Percentiles rank a stretch among this genome's conserved stretches.
These are phyloP conservation scores for Chlamydomonas asymmetrica DNA, from an alignment of 139 green algal species.

Conservation along the genomic window DNA sequence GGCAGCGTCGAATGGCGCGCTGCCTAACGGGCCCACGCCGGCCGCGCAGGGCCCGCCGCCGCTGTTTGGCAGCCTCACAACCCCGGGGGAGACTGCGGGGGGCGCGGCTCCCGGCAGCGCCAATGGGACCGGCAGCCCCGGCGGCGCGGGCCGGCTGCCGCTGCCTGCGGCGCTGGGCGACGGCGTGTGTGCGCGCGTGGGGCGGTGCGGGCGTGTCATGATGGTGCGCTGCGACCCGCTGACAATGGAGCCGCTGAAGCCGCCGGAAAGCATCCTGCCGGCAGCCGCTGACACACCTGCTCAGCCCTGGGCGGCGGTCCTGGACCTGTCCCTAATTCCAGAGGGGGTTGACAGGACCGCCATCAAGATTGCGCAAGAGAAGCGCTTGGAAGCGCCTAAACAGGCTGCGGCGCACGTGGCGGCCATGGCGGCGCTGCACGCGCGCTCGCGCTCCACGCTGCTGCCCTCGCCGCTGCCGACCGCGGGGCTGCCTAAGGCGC, in stretches of 20 bases:
- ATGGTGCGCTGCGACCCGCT: constrained; percentile 31
- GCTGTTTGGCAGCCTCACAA: no score
- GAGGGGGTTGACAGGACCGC: constrained; percentile 19
- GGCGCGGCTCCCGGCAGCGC: no score
- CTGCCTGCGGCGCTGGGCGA: neutral
- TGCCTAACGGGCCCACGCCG: no score
- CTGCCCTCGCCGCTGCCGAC: no score
- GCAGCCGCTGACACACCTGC: neutral
- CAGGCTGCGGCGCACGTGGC: no score
- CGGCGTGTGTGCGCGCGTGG: constrained; percentile 10
- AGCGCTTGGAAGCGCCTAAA: no score
- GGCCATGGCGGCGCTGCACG: constrained; percentile 11
- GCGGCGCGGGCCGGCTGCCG: no score
- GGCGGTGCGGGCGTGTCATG: constrained; percentile 16
- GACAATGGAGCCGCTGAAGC: constrained; percentile 5
- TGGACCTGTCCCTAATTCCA: constrained; percentile 29
- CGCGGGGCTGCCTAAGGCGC: neutral
- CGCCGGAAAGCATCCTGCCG: neutral
- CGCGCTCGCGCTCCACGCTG: no score
- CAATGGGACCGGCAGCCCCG: no score
- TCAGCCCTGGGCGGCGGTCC: constrained; percentile 8
- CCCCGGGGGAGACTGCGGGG: no score
- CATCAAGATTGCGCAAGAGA: no score
- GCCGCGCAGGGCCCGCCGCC: no score
- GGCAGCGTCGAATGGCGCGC: neutral